Conservation (phyloP, 179 eudicot species). For the Silene coronaria region DNA sequence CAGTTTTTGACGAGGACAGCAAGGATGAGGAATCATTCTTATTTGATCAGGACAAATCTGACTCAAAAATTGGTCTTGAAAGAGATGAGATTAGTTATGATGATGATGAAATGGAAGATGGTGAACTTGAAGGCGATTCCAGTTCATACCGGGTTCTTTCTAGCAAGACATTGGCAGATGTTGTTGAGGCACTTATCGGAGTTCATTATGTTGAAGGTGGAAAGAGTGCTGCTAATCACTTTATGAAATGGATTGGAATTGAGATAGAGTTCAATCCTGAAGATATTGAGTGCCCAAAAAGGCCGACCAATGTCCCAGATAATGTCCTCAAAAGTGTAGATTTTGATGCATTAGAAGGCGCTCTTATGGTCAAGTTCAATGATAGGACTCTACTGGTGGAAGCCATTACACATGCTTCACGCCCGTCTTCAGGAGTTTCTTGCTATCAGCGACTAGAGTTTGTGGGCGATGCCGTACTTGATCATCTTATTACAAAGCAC, state of each 20-base stretch:
- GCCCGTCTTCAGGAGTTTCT: constrained; percentile 97
- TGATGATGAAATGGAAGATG: constrained; percentile 91
- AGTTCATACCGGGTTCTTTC: constrained; percentile 93
- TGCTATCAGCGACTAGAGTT: constrained; percentile 96
- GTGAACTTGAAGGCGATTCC: constrained; percentile 87
- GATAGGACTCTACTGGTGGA: constrained; percentile 69
- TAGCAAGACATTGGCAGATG: constrained; percentile 98
- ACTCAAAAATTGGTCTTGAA: constrained; percentile 28
- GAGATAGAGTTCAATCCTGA: constrained; percentile 67
- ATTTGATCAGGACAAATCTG: constrained; percentile 41
- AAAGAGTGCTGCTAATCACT: constrained; percentile 82
- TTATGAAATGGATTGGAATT: constrained; percentile 96
- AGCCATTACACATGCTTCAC: constrained; percentile 98
- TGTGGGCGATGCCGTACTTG: constrained; percentile 98
- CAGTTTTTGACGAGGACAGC: constrained; percentile 89
- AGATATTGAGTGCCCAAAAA: constrained; percentile 47
- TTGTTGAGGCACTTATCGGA: constrained; percentile 94
- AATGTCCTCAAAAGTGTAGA: constrained; percentile 65
- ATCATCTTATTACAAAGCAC: constrained; percentile 93
- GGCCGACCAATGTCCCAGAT: constrained; percentile 54
- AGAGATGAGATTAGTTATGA: constrained; percentile 38
- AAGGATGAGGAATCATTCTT: constrained; percentile 69
- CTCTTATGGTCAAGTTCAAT: constrained; percentile 52
- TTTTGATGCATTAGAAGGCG: constrained; percentile 68
- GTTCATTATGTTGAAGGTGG: constrained; percentile 96